A percentile compares a stretch with the other conserved stretches of the same genome.
Evolutionary conservation across 139 green algal genomes (phyloP).

Genomic region (Chlorella sorokiniana): DNA sequence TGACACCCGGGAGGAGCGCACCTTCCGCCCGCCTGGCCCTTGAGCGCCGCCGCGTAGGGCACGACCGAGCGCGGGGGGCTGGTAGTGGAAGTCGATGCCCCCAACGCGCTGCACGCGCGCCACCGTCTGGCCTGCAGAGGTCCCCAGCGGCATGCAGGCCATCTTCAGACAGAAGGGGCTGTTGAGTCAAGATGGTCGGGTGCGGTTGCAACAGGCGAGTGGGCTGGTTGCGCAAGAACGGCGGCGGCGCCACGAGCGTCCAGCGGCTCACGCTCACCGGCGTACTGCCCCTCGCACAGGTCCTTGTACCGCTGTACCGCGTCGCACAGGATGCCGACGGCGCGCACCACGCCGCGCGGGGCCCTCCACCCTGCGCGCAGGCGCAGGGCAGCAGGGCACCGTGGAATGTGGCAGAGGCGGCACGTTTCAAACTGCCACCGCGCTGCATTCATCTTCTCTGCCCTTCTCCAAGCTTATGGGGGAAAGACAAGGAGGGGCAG

Average conservation of each 20-base stretch:
- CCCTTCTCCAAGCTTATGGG: too few relatives aligned
- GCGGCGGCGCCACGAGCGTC: background rate
- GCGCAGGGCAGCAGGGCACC: conserved; percentile 10
- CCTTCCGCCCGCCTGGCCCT: conserved; percentile 1
- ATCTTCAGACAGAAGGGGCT: too few relatives aligned
- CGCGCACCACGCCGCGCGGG: conserved; percentile 45
- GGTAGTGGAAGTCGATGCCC: conserved; percentile 90
- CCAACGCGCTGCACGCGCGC: conserved; percentile 73
- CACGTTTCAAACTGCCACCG: too few relatives aligned
- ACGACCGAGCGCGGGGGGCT: conserved; percentile 82
- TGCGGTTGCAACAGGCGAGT: background rate
- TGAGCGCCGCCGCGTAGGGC: conserved; percentile 58
- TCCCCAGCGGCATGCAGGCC: too few relatives aligned
- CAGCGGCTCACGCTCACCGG: background rate
- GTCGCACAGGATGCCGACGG: conserved; percentile 23
- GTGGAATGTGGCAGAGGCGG: too few relatives aligned
- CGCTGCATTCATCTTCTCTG: too few relatives aligned
- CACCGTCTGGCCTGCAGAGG: conserved; percentile 75
- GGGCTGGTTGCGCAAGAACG: background rate
- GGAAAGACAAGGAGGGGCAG: too few relatives aligned
- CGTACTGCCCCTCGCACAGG: conserved; percentile 33
- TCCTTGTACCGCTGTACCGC: conserved; percentile 36
- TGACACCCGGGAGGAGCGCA: background rate
- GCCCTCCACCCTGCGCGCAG: conserved; percentile 59
- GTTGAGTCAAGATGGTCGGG: background rate